These are phyloP conservation scores for Solanum ossicruentum DNA, from an alignment of 257 asterid species.

Conservation along the genomic window DNA sequence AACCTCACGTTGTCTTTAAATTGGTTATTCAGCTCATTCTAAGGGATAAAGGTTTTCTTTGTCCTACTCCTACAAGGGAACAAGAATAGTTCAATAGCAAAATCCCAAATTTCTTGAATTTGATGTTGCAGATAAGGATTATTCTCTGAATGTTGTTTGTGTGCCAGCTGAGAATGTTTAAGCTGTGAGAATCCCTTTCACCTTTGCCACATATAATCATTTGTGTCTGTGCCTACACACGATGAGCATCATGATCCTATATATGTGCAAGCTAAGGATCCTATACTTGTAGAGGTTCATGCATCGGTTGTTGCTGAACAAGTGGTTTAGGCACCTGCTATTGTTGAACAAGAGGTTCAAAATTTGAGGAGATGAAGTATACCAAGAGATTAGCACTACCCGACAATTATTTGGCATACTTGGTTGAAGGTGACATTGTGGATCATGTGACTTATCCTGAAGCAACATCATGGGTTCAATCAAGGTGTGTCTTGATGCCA, in stretches of 20 bases:
- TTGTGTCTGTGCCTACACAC: background rate
- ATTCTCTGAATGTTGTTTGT: background rate
- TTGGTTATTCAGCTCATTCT: background rate
- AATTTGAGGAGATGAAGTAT: background rate
- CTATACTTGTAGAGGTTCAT: background rate
- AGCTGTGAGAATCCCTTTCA: background rate
- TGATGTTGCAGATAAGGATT: background rate
- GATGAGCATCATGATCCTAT: background rate
- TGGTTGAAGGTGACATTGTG: no score
- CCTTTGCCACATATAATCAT: background rate
- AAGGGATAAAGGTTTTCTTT: background rate
- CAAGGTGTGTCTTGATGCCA: background rate
- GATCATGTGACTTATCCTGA: no score
- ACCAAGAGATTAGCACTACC: background rate
- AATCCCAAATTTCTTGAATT: background rate
- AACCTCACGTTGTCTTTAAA: background rate
- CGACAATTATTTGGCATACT: no score
- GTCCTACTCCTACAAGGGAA: background rate
- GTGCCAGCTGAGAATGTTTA: background rate
- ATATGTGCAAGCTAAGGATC: background rate
- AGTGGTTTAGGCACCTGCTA: background rate
- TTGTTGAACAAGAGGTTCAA: background rate
- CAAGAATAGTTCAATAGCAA: background rate
- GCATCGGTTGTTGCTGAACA: background rate
- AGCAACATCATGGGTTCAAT: no score